phyloP scores from a whole-genome alignment of 441 rosid species.

The Arabidopsis lyrata region DNA sequence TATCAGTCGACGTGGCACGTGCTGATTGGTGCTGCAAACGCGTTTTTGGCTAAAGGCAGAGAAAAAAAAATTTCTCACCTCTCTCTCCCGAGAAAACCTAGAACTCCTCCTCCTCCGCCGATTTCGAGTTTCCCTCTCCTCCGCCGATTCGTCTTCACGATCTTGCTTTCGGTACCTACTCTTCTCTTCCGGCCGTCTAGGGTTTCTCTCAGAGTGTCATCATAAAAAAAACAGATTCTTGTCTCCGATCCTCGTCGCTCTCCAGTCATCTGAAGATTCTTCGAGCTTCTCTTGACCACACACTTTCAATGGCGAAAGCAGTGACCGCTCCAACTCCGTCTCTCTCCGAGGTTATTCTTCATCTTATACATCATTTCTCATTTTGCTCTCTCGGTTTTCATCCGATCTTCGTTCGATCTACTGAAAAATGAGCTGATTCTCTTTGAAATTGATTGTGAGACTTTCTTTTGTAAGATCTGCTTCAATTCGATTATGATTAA shows the following conservation, averaged over 20 bases:
- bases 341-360: constrained; percentile 65
- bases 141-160: too few relatives aligned
- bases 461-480: constrained; percentile 33
- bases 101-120: too few relatives aligned
- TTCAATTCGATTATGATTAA: constrained; percentile 21
- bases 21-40: too few relatives aligned
- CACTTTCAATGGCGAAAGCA: constrained; percentile 73
- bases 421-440: constrained; percentile 9
- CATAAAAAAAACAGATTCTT: constrained; percentile 34
- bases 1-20: too few relatives aligned
- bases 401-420: constrained; percentile 27
- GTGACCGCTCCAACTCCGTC: constrained; percentile 49
- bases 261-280: constrained; percentile 31
- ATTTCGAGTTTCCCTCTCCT: too few relatives aligned
- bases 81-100: too few relatives aligned
- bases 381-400: constrained; percentile 9
- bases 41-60: too few relatives aligned
- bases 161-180: too few relatives aligned
- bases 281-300: constrained; percentile 11
- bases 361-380: constrained; percentile 12
- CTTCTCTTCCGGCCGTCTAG: too few relatives aligned
- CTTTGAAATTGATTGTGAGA: not conserved
- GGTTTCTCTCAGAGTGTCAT: constrained; percentile 6
- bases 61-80: too few relatives aligned
- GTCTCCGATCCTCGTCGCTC: constrained; percentile 40